phyloP scores from a whole-genome alignment of 225 moss, liverwort and hornwort species.

The Climacium dendroides region DNA sequence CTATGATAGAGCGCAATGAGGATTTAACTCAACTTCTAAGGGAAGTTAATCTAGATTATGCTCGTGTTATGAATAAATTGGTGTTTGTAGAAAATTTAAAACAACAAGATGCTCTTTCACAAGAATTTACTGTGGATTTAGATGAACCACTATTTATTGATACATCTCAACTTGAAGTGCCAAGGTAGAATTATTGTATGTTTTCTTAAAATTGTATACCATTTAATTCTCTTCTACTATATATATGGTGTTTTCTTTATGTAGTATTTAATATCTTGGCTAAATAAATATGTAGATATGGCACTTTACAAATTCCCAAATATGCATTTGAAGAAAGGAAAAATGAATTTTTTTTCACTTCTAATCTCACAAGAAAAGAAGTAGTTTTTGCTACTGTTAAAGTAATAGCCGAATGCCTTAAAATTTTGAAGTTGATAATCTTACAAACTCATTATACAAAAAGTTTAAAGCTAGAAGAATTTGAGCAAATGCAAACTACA shows the following conservation, averaged over 20 bases:
- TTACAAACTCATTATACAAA: constrained; percentile 70
- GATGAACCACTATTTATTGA: constrained; percentile 16
- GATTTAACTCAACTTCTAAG: constrained; percentile 35
- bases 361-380: constrained; percentile 58
- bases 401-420: constrained; percentile 51
- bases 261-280: neutral
- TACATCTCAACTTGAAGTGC: constrained; percentile 2
- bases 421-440: constrained; percentile 51
- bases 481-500: constrained; percentile 71
- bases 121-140: constrained; percentile 47
- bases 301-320: constrained; percentile 37
- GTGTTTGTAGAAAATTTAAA: constrained; percentile 53
- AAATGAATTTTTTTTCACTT: constrained; percentile 59
- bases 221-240: rapidly evolving
- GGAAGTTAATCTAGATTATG: constrained; percentile 65
- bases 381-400: constrained; percentile 59
- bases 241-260: rapidly evolving
- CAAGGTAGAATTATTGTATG: constrained; percentile 10
- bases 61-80: constrained; percentile 56
- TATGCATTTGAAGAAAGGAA: constrained; percentile 76
- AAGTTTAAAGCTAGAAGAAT: constrained; percentile 76
- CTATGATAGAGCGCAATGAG: constrained; percentile 41
- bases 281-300: constrained; percentile 19
- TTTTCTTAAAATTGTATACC: neutral
- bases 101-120: constrained; percentile 14